Evolutionary conservation across 305 asterid genomes (phyloP), one percentile per base, ranked within the genome.

Genomic region (Andrographis paniculata): DNA sequence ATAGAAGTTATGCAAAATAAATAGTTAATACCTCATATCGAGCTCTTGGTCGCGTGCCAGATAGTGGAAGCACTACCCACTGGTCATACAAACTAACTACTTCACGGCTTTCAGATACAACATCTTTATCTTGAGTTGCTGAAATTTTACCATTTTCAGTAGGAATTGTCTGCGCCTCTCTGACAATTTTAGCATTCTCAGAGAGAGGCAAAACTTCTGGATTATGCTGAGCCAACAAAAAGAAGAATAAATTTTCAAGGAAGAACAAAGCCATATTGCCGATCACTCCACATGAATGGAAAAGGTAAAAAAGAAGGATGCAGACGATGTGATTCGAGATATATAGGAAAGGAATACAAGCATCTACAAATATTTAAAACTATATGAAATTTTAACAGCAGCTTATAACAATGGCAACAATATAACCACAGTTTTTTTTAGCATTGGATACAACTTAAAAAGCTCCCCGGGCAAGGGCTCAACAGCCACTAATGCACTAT

Each of bases 51-150:
- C 48, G 63, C 52, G 71, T 43, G 56, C 96, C 94, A 66, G 95
- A 75, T 59, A 87, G 61, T 41, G 84, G 75, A 70, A 89, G 99
- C 48, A 70, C 69, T 65, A 85, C 75, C 98, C 98, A 89, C 67
- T 85, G 91, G 68, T 89, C 98, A 70, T 89, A 86, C 24, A 85
- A 72, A 65, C 62, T 61, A 71, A 86, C 79, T 51, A 64, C 67
- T 53, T 74, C 79, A 52, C 59, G 71, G 42, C 82, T 84, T 77
- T 80, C 98, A 23, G 76, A 73, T 31, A 76, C 80, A 55, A 71
- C 82, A 75, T 75, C 94, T 65, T 79, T 80, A 68, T 80, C 93
- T 69, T 78, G 92, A 64, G 80, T 64, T 63, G 80, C 92, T 43
- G 84, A 65, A 53, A 71, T 48, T 59, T 38, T 73, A 17, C 84